A percentile compares a stretch with the other conserved stretches of the same genome.
Evolutionary conservation across 2,329 filamentous ascomycete genomes (phyloP).

Genomic region (Colletotrichum paranaense): DNA sequence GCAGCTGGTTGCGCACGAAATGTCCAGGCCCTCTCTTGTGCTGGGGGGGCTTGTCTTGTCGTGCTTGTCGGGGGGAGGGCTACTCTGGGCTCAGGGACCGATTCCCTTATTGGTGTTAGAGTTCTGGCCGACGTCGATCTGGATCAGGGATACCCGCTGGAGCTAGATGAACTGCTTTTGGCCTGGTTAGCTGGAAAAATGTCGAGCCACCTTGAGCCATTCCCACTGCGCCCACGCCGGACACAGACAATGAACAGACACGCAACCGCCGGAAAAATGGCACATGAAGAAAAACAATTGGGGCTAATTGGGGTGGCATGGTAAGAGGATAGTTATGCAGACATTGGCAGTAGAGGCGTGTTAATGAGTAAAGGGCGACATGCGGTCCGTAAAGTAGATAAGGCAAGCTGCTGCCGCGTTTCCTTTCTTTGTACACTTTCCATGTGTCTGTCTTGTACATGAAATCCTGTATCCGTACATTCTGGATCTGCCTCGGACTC

Average conservation of each 20-base stretch:
- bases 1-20: conserved; percentile 2
- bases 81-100: conserved; percentile 26
- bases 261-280: not conserved
- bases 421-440: not conserved
- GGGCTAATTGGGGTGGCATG: not conserved
- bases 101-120: conserved; percentile 35
- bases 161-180: conserved; percentile 28
- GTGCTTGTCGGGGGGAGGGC: conserved; percentile 7
- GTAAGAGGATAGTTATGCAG: not conserved
- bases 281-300: not conserved
- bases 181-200: conserved; percentile 31
- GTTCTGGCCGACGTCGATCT: conserved; percentile 35
- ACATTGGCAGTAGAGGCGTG: not conserved
- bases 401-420: not conserved
- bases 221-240: conserved; percentile 29
- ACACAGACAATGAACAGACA: conserved; percentile 26
- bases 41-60: conserved; percentile 19
- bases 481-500: not conserved
- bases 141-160: conserved; percentile 33
- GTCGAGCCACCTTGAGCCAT: conserved; percentile 33
- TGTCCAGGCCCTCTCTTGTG: conserved; percentile 8
- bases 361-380: not conserved
- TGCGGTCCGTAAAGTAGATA: not conserved
- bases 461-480: no score
- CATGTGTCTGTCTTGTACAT: not conserved